A percentile compares a stretch with the other conserved stretches of the same genome.
phyloP scores from a whole-genome alignment of 2,329 filamentous ascomycete genomes.

The Periconia macrospinosa region DNA sequence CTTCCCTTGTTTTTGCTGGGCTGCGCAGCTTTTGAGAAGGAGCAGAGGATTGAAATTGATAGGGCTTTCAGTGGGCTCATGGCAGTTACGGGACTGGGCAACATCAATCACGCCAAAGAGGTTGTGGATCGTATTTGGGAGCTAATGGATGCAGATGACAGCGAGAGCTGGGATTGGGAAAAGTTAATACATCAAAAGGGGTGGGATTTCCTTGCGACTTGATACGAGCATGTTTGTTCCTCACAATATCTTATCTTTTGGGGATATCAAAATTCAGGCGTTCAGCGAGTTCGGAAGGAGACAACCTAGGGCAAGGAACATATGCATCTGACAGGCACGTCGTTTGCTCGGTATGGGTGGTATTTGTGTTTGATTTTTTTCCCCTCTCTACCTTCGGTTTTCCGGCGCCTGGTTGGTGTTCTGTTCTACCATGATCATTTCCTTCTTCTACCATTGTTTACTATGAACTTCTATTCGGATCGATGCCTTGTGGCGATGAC shows the following conservation, averaged over 20 bases:
- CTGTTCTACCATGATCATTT: neutral
- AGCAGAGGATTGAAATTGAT: constrained; percentile 59
- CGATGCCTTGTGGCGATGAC: neutral
- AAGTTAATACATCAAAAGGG: constrained; percentile 60
- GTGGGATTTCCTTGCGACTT: constrained; percentile 65
- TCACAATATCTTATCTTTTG: neutral
- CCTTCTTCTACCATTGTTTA: neutral
- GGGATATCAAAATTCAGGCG: neutral
- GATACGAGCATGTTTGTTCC: constrained; percentile 6
- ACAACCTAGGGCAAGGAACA: neutral
- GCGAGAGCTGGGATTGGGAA: constrained; percentile 66
- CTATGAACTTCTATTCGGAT: neutral
- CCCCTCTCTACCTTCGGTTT: neutral
- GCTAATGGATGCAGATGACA: constrained; percentile 60
- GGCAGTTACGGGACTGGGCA: constrained; percentile 59
- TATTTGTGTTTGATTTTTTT: neutral
- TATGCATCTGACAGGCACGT: neutral
- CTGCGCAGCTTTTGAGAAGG: constrained; percentile 60
- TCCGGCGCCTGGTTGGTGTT: neutral
- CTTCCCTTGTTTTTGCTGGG: constrained; percentile 65
- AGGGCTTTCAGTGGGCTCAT: constrained; percentile 58
- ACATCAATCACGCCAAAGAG: constrained; percentile 59
- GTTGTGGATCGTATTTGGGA: constrained; percentile 62
- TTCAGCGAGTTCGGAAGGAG: neutral
- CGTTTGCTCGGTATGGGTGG: neutral